phyloP scores from a whole-genome alignment of 805 yeast genomes.

The Kregervanrija fluxuum region DNA sequence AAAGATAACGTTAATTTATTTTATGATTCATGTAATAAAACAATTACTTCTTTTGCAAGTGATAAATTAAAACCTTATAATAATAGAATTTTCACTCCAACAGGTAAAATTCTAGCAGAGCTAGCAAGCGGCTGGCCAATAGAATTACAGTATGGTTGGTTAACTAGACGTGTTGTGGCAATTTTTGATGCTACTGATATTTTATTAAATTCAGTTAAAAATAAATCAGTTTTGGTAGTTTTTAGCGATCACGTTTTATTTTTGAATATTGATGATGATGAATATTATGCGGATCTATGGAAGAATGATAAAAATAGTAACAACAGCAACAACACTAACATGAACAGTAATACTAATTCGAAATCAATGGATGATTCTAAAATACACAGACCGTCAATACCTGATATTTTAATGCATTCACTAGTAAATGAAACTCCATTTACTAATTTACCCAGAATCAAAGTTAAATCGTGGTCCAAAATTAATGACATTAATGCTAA shows the following conservation, averaged over 20 bases:
- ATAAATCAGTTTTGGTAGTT: conserved; percentile 55
- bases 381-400: conserved; percentile 47
- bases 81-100: conserved; percentile 76
- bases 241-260: conserved; percentile 78
- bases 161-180: conserved; percentile 76
- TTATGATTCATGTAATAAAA: conserved; percentile 48
- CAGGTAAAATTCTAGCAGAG: conserved; percentile 83
- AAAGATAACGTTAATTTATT: conserved; percentile 30
- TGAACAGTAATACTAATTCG: no score
- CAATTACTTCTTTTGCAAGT: conserved; percentile 77
- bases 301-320: conserved; percentile 4
- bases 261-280: conserved; percentile 43
- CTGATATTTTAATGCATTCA: conserved; percentile 87
- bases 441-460: conserved; percentile 54
- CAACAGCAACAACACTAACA: no score
- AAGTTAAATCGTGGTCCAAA: conserved; percentile 61
- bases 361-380: not conserved
- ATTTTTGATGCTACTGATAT: conserved; percentile 39
- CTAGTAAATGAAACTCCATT: conserved; percentile 80
- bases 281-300: conserved; percentile 25
- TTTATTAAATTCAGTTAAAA: conserved; percentile 21
- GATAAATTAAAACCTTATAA: conserved; percentile 43
- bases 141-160: conserved; percentile 83
- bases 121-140: conserved; percentile 83
- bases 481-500: conserved; percentile 50